A percentile compares a stretch with the other conserved stretches of the same genome.
phyloP scores from a whole-genome alignment of 179 eudicot species.

The Spergularia azorica region DNA sequence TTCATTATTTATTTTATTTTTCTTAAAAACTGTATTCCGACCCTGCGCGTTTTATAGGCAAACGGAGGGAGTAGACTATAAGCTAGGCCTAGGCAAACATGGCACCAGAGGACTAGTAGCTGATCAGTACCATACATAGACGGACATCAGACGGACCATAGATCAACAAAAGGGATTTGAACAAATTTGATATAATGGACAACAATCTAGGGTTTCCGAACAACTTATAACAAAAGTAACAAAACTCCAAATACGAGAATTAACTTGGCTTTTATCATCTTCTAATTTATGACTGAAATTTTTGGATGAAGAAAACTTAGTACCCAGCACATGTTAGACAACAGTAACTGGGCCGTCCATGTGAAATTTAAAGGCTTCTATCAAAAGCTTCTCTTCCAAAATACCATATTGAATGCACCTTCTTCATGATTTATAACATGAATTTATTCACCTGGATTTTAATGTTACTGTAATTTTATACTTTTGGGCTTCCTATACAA shows the following conservation, averaged over 20 bases:
- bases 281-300: constrained; percentile 20
- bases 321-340: constrained; percentile 30
- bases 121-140: not conserved
- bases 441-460: not conserved
- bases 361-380: constrained; percentile 29
- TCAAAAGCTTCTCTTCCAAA: constrained; percentile 4
- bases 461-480: not conserved
- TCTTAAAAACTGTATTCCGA: too few relatives aligned
- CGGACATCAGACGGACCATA: not conserved
- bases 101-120: not conserved
- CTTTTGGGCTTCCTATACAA: constrained; percentile 4
- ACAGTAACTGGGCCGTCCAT: constrained; percentile 26
- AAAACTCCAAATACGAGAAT: constrained; percentile 7
- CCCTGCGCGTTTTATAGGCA: too few relatives aligned
- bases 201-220: not conserved
- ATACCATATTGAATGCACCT: not conserved
- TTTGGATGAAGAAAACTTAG: constrained; percentile 15
- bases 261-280: constrained; percentile 5
- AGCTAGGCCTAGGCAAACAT: constrained; percentile 5
- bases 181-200: not conserved
- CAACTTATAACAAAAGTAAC: constrained; percentile 12
- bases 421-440: constrained; percentile 8
- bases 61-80: too few relatives aligned
- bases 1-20: too few relatives aligned
- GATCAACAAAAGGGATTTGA: constrained; percentile 14